Conservation (phyloP, 805 yeast species). For the Barnettozyma siamensis region DNA sequence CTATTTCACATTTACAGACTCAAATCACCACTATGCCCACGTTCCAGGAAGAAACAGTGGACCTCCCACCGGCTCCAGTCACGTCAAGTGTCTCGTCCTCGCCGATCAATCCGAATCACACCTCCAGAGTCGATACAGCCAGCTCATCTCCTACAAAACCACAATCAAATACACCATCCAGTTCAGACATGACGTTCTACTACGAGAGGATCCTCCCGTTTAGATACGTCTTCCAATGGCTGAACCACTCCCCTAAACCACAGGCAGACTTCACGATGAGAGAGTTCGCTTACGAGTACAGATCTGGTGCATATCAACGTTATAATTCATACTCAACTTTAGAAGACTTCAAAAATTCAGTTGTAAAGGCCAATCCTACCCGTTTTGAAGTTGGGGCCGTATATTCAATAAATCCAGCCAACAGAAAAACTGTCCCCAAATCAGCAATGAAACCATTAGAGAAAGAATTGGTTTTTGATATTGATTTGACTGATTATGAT, state of each 20-base stretch:
- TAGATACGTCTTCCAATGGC: conserved; percentile 77
- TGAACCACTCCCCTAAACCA: conserved; percentile 77
- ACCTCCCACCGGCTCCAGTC: conserved; percentile 7
- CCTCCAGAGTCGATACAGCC: conserved; percentile 7
- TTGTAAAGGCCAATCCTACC: conserved; percentile 68
- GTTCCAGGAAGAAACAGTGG: conserved; percentile 11
- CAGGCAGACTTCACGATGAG: conserved; percentile 76
- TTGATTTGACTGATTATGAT: conserved; percentile 96
- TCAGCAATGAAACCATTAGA: conserved; percentile 71
- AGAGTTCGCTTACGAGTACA: conserved; percentile 88
- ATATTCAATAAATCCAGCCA: conserved; percentile 81
- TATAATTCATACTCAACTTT: conserved; percentile 67
- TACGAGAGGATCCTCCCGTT: conserved; percentile 73
- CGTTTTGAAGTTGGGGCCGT: conserved; percentile 96
- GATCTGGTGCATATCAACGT: conserved; percentile 85
- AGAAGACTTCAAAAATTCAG: conserved; percentile 75
- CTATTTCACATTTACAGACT: neutral
- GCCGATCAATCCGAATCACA: conserved; percentile 20
- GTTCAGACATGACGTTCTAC: conserved; percentile 65
- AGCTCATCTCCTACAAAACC: conserved; percentile 18
- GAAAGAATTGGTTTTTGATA: conserved; percentile 92
- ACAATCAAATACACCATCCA: conserved; percentile 14
- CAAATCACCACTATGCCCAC: conserved; percentile 15
- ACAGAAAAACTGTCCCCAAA: conserved; percentile 71
- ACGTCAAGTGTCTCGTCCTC: conserved; percentile 21